Evolutionary conservation across 768 basidiomycete genomes (phyloP), one percentile per base, ranked within the genome.

Genomic region (Lactarius hengduanensis): DNA sequence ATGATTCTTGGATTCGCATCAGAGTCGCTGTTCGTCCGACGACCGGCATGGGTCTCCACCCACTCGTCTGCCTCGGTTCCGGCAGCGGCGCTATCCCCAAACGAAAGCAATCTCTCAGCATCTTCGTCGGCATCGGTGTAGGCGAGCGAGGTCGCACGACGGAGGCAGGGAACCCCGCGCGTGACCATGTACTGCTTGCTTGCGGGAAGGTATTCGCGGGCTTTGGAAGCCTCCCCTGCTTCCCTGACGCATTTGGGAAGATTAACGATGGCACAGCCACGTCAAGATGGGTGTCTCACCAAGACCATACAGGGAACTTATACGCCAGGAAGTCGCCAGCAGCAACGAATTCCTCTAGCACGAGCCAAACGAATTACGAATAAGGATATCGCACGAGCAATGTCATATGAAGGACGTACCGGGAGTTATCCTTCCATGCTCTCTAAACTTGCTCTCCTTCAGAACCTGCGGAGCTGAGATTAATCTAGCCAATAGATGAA

Each of bases 231-330:
- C 72, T 98, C 95, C 55, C 96, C 97, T 70, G 89, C 90, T 79
- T 98, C 94, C 95, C 95, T 98, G 72, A 54, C 40, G 66, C 60
- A 62, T 66, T 16, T 32, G 53, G n/a, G 45, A 63, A 62, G 58
- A 38, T 38, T 56, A 58, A 57, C 56, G 41, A 41, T 45, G 63
- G 41, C 22, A 57, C 40, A 34, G 28, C 38, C 53, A 69, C 63
- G 50, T 66, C 56, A n/a, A 28, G 57, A 60, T 34, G 10, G 57
- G 40, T 60, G 62, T 76, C 90, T 71, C 64, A 93, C 97, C 97
- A 99, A 73, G 87, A 82, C 97, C 97, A 99, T 30, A 97, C 94
- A 13, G 94, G 93, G 78, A 99, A 99, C 81, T 99, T 99, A 86
- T 98, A 98, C 8, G 89, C 83, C 66, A 99, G 80, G 78, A 98